These are phyloP conservation scores for Colletotrichum paranaense DNA, from an alignment of 2,329 filamentous ascomycete species.

Conservation along the genomic window DNA sequence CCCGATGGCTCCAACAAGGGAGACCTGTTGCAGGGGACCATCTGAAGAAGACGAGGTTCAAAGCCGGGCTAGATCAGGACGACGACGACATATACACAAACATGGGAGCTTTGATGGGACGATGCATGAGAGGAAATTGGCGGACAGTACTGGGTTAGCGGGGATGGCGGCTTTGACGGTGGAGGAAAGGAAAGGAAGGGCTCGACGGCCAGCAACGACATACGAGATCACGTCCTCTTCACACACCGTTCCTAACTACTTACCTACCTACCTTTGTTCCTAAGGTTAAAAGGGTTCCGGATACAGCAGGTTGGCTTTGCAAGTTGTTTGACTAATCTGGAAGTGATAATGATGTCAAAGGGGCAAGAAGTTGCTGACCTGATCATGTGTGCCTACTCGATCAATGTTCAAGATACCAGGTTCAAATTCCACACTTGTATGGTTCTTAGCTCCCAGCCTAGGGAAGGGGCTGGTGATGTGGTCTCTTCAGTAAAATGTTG, in stretches of 20 bases:
- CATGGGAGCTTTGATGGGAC: constrained; percentile 26
- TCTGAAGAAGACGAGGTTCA: constrained; percentile 5
- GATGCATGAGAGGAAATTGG: constrained; percentile 8
- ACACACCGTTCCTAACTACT: constrained; percentile 24
- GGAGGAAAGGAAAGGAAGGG: neutral
- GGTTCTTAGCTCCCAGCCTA: neutral
- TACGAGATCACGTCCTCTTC: constrained; percentile 24
- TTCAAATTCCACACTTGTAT: neutral
- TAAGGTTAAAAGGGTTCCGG: constrained; percentile 13
- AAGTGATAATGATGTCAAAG: constrained; percentile 22
- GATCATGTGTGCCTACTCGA: constrained; percentile 1
- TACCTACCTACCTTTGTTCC: constrained; percentile 13
- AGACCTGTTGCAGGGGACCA: constrained; percentile 11
- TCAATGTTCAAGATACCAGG: constrained; percentile 4
- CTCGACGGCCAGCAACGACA: constrained; percentile 22
- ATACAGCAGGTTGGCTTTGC: constrained; percentile 21
- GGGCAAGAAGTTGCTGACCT: constrained; percentile 4
- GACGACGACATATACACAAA: neutral
- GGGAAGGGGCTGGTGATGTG: neutral
- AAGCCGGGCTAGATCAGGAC: neutral
- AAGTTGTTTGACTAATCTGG: constrained; percentile 24
- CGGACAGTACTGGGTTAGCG: neutral
- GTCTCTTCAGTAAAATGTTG: neutral
- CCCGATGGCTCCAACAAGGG: constrained; percentile 19
- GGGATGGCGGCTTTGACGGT: neutral